Percentiles rank a stretch among this genome's conserved stretches.
These are phyloP conservation scores for Fulvia fulva DNA, from an alignment of 2,329 filamentous ascomycete species.

Conservation along the genomic window DNA sequence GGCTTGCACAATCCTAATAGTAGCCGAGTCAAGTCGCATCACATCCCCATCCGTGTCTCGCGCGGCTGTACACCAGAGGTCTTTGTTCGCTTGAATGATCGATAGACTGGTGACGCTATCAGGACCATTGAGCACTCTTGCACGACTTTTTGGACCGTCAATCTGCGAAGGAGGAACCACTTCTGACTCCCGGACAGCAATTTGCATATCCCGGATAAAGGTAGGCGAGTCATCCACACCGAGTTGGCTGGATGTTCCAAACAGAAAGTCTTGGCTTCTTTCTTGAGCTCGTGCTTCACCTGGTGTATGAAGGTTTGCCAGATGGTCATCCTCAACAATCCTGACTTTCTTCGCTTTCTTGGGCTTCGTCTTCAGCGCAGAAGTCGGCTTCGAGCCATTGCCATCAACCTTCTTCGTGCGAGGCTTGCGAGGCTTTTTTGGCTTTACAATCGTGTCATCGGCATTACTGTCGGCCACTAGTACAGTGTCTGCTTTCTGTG, in stretches of 20 bases:
- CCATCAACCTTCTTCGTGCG: conserved; percentile 19
- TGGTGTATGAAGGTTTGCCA: conserved; percentile 58
- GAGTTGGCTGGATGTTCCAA: conserved; percentile 82
- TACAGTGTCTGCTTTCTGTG: conserved; percentile 7
- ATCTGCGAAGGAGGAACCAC: conserved; percentile 27
- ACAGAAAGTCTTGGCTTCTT: conserved; percentile 70
- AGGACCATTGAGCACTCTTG: conserved; percentile 25
- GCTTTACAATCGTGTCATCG: conserved; percentile 7
- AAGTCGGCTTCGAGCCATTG: background rate
- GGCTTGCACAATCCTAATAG: background rate
- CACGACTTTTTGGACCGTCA: conserved; percentile 22
- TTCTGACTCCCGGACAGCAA: conserved; percentile 58
- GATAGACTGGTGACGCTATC: conserved; percentile 29
- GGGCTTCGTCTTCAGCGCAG: conserved; percentile 13
- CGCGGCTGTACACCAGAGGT: conserved; percentile 68
- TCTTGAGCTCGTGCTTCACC: conserved; percentile 63
- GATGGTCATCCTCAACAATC: conserved; percentile 18
- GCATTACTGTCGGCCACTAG: background rate
- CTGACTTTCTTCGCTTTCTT: conserved; percentile 38
- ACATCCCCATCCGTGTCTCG: conserved; percentile 58
- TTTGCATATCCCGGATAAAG: conserved; percentile 59
- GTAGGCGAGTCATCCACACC: conserved; percentile 68
- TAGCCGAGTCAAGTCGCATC: conserved; percentile 1
- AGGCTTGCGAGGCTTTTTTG: conserved; percentile 27
- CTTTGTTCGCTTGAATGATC: conserved; percentile 31